Evolutionary conservation across 805 yeast species (phyloP).

Genomic region (Ogataea saltuana): DNA sequence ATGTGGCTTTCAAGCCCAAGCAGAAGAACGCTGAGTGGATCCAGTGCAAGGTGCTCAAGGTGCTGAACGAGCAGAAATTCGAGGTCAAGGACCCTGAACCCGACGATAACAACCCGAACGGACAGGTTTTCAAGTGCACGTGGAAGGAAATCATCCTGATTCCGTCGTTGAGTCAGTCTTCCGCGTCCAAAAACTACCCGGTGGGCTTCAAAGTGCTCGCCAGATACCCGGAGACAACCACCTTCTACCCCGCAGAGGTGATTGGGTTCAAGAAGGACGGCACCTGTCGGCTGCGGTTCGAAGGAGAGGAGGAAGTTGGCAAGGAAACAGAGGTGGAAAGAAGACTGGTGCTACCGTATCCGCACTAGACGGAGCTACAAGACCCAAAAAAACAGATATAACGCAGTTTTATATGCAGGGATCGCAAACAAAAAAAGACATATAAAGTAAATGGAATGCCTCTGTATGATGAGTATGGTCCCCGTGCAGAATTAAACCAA

Average conservation of each 20-base stretch:
- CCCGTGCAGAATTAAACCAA: conserved; percentile 12
- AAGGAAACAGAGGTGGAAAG: conserved; percentile 94
- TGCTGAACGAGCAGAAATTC: conserved; percentile 49
- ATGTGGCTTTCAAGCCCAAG: conserved; percentile 82
- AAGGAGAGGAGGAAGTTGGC: conserved; percentile 95
- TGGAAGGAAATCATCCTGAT: conserved; percentile 78
- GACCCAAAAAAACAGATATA: too few relatives aligned
- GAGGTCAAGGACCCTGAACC: conserved; percentile 99
- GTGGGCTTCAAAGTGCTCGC: conserved; percentile 84
- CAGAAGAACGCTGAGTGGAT: conserved; percentile 89
- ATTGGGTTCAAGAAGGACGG: conserved; percentile 75
- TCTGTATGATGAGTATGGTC: not conserved
- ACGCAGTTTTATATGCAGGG: too few relatives aligned
- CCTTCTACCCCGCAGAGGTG: conserved; percentile 93
- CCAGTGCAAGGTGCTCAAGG: conserved; percentile 83
- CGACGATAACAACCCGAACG: conserved; percentile 87
- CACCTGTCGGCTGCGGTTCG: conserved; percentile 77
- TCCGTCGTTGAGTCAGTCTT: conserved; percentile 43
- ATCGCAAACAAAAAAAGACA: not conserved
- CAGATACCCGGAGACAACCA: conserved; percentile 95
- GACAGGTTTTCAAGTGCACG: conserved; percentile 79
- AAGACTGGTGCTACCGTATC: conserved; percentile 77
- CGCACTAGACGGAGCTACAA: conserved; percentile 37
- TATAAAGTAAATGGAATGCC: conserved; percentile 1
- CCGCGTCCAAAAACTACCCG: conserved; percentile 55